These are phyloP conservation scores for Aspergillus udagawae DNA, from an alignment of 2,329 filamentous ascomycete species.

Conservation along the genomic window DNA sequence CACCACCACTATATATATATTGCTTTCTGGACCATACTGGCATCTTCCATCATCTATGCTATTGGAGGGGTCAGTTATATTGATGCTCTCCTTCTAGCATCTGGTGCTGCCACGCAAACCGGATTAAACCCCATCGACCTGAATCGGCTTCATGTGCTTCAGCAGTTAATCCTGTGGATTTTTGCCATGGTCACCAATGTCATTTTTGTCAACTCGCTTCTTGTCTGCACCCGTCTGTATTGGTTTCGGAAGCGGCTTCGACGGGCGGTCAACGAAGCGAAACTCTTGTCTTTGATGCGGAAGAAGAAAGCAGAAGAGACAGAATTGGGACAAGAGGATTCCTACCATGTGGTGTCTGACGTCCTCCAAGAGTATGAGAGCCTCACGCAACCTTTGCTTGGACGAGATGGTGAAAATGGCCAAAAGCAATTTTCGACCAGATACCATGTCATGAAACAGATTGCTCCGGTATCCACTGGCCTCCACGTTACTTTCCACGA, in stretches of 20 bases:
- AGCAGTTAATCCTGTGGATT: constrained; percentile 67
- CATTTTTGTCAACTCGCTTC: constrained; percentile 73
- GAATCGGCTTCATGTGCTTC: constrained; percentile 63
- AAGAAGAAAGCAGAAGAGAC: constrained; percentile 25
- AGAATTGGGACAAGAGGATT: background rate
- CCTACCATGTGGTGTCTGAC: background rate
- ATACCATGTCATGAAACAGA: constrained; percentile 6
- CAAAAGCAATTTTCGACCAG: background rate
- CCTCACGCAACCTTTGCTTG: constrained; percentile 6
- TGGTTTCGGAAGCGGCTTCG: constrained; percentile 97
- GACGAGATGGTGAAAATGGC: background rate
- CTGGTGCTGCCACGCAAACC: constrained; percentile 80
- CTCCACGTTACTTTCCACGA: constrained; percentile 30
- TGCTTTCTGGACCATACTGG: constrained; percentile 64
- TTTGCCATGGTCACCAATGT: constrained; percentile 72
- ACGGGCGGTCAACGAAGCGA: constrained; percentile 68
- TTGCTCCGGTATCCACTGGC: constrained; percentile 6
- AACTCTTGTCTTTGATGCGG: constrained; percentile 56
- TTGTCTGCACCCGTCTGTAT: constrained; percentile 85
- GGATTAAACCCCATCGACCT: constrained; percentile 73
- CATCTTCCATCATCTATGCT: constrained; percentile 69
- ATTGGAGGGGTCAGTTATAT: constrained; percentile 64
- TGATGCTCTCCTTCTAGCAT: constrained; percentile 79
- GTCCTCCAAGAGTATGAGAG: background rate
- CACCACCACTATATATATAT: constrained; percentile 64